Percentiles rank a stretch among this genome's conserved stretches.
phyloP scores from a whole-genome alignment of 1,139 yeast genomes.

The Candida buenavistaensis region DNA sequence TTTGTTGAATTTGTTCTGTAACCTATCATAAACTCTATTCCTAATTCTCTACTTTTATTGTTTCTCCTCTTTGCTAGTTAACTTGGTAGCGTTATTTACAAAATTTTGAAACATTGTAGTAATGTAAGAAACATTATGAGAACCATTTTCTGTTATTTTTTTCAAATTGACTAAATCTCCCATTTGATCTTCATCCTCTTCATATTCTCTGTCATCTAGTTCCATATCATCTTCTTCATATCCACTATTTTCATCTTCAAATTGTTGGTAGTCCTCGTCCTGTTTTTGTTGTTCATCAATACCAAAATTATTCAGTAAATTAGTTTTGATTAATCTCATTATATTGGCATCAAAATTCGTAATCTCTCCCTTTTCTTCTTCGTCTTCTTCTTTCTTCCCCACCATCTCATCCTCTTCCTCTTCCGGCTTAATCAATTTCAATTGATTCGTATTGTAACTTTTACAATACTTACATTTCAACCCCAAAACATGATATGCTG shows the following conservation, averaged over 20 bases:
- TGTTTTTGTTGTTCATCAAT: conserved; percentile 22
- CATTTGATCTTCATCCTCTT: conserved; percentile 18
- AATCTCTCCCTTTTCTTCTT: conserved; percentile 9
- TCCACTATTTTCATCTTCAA: conserved; percentile 13
- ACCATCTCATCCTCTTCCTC: conserved; percentile 38
- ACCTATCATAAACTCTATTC: no score
- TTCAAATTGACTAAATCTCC: conserved; percentile 29
- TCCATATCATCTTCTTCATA: conserved; percentile 18
- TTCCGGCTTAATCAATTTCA: conserved; percentile 60
- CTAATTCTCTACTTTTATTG: not conserved
- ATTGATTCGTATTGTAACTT: conserved; percentile 81
- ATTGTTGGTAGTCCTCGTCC: not conserved
- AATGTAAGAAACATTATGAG: conserved; percentile 30
- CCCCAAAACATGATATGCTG: conserved; percentile 81
- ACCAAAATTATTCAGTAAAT: conserved; percentile 38
- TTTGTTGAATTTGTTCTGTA: no score
- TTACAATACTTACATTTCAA: conserved; percentile 83
- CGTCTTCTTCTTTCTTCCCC: conserved; percentile 12
- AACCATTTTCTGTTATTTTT: conserved; percentile 23
- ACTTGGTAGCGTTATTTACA: conserved; percentile 31
- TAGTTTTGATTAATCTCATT: conserved; percentile 37
- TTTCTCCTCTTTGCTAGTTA: not conserved
- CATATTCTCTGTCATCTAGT: conserved; percentile 19
- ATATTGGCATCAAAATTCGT: conserved; percentile 17
- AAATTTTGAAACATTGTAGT: conserved; percentile 42